Evolutionary conservation across 768 basidiomycete species (phyloP).

Genomic region (Mrakia blollopis): DNA sequence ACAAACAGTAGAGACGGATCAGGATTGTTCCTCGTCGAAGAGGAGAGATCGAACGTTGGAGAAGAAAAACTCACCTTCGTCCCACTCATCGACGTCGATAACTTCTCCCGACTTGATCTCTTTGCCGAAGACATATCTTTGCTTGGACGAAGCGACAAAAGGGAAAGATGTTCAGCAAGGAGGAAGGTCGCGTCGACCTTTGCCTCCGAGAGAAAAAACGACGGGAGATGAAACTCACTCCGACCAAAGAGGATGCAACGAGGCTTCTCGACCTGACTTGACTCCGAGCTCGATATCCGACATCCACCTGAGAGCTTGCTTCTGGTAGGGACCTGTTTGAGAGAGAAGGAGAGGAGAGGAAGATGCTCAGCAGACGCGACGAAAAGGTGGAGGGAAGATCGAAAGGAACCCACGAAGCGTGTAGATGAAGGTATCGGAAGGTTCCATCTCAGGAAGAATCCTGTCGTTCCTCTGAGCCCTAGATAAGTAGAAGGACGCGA

Average conservation of each 20-base stretch:
- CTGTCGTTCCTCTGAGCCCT: slow-evolving; percentile 82
- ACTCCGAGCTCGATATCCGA: slow-evolving; percentile 72
- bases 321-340: slow-evolving; percentile 63
- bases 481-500: not conserved
- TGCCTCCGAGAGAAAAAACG: not conserved
- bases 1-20: not conserved
- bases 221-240: slow-evolving; percentile 55
- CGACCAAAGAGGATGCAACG: slow-evolving; percentile 92
- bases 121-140: not conserved
- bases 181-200: not conserved
- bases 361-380: not conserved
- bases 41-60: no score
- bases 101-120: slow-evolving; percentile 64
- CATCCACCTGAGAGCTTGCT: slow-evolving; percentile 93
- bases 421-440: slow-evolving; percentile 62
- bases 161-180: slow-evolving; percentile 54
- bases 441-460: slow-evolving; percentile 73
- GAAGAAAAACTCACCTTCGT: slow-evolving; percentile 15
- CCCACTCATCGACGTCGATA: slow-evolving; percentile 62
- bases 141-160: slow-evolving; percentile 60
- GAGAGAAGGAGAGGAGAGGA: slow-evolving; percentile 44
- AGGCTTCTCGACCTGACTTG: slow-evolving; percentile 59
- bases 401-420: slow-evolving; percentile 3
- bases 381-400: not conserved
- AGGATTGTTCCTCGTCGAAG: not conserved